phyloP scores from a whole-genome alignment of 148 eudicot genomes.

The Silene uniflora region DNA sequence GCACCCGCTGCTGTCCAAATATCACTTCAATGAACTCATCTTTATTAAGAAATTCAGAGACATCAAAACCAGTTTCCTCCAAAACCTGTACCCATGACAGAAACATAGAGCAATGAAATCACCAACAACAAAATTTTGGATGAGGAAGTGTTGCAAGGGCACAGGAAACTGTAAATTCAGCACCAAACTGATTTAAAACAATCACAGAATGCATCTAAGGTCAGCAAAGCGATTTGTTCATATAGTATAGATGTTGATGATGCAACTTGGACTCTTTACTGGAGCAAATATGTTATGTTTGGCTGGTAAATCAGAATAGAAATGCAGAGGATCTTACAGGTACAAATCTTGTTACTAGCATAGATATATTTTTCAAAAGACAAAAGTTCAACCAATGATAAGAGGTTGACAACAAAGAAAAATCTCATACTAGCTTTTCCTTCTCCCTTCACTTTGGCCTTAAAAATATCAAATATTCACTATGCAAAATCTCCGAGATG shows the following conservation, averaged over 20 bases:
- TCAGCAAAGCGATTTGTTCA: neutral
- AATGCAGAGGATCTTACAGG: neutral
- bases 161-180: neutral
- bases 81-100: constrained; percentile 55
- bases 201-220: neutral
- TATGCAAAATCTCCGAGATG: neutral
- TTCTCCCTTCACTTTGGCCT: neutral
- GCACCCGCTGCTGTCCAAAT: constrained; percentile 95
- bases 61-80: constrained; percentile 98
- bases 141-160: neutral
- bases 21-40: constrained; percentile 79
- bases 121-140: neutral
- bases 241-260: neutral
- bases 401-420: neutral
- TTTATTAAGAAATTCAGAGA: constrained; percentile 72
- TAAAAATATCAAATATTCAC: neutral
- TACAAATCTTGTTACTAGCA: neutral
- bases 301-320: neutral
- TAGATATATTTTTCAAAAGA: neutral
- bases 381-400: constrained; percentile 4
- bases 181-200: neutral
- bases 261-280: neutral
- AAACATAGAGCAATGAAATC: constrained; percentile 5
- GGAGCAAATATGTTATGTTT: neutral
- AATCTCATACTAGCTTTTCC: neutral